phyloP scores from a whole-genome alignment of 495 filamentous ascomycete genomes.

The Cryomyces antarcticus region DNA sequence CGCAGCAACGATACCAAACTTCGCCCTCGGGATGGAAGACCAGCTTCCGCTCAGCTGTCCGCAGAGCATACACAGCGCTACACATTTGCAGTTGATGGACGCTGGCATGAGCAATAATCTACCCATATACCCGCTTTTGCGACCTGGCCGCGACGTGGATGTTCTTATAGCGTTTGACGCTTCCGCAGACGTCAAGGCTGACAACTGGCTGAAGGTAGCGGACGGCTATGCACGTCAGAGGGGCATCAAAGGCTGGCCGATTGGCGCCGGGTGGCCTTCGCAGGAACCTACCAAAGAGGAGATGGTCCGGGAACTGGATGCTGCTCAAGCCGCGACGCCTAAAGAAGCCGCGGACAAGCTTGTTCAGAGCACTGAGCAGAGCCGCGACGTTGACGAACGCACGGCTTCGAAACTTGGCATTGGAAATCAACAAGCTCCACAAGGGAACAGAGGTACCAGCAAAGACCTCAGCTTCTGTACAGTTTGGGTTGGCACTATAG shows the following conservation, averaged over 20 bases:
- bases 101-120: conserved; percentile 97
- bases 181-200: conserved; percentile 61
- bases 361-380: conserved; percentile 24
- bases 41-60: conserved; percentile 55
- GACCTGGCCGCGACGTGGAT: conserved; percentile 73
- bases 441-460: neutral
- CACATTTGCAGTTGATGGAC: conserved; percentile 75
- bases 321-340: conserved; percentile 39
- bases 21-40: conserved; percentile 55
- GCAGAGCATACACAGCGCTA: conserved; percentile 42
- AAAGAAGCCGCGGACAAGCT: conserved; percentile 43
- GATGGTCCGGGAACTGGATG: conserved; percentile 41
- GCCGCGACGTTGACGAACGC: conserved; percentile 7
- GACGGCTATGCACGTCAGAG: conserved; percentile 83
- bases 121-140: conserved; percentile 80
- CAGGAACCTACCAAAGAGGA: conserved; percentile 27
- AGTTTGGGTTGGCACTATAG: conserved; percentile 75
- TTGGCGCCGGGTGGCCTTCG: conserved; percentile 80
- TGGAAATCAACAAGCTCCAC: too few species aligned
- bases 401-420: neutral
- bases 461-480: conserved; percentile 68
- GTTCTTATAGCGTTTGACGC: conserved; percentile 82
- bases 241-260: conserved; percentile 78
- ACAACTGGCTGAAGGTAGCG: conserved; percentile 83
- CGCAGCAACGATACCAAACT: conserved; percentile 76